Evolutionary conservation across 2,329 filamentous ascomycete species (phyloP).

Genomic region (Gyromitra esculenta): DNA sequence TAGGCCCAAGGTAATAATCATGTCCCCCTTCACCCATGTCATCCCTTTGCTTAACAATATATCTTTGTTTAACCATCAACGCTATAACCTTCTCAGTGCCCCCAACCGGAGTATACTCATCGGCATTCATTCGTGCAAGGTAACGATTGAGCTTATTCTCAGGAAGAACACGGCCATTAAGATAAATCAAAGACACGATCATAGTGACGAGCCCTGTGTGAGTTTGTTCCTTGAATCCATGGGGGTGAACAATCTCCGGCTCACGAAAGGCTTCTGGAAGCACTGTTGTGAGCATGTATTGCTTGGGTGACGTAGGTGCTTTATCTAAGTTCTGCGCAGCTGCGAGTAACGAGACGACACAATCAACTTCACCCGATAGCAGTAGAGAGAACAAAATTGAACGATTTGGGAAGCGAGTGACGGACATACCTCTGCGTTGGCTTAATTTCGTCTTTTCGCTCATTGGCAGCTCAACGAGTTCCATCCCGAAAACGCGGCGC

Average conservation of each 20-base stretch:
- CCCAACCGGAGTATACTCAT: slow-evolving; percentile 76
- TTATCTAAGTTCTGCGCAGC: slow-evolving; percentile 66
- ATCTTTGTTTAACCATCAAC: slow-evolving; percentile 81
- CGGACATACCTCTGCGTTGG: slow-evolving; percentile 53
- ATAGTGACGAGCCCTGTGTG: slow-evolving; percentile 85
- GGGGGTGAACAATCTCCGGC: slow-evolving; percentile 74
- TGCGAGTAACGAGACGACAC: slow-evolving; percentile 49
- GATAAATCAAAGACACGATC: slow-evolving; percentile 77
- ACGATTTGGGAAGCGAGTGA: neutral
- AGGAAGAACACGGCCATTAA: slow-evolving; percentile 76
- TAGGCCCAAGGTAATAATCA: slow-evolving; percentile 84
- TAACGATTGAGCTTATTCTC: slow-evolving; percentile 82
- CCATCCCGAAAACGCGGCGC: slow-evolving; percentile 83
- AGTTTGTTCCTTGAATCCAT: slow-evolving; percentile 75
- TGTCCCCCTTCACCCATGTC: slow-evolving; percentile 70
- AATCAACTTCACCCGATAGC: neutral
- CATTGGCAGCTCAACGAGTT: slow-evolving; percentile 82
- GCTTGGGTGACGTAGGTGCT: slow-evolving; percentile 68
- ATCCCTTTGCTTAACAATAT: slow-evolving; percentile 79
- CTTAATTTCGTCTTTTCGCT: slow-evolving; percentile 81
- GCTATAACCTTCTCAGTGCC: slow-evolving; percentile 79
- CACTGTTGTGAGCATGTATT: slow-evolving; percentile 79
- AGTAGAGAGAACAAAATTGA: neutral
- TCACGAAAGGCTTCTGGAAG: slow-evolving; percentile 74
- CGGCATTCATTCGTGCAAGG: slow-evolving; percentile 77